Base-by-base conservation (phyloP, 148 eudicot species). In the Fagopyrum tataricum region DNA sequence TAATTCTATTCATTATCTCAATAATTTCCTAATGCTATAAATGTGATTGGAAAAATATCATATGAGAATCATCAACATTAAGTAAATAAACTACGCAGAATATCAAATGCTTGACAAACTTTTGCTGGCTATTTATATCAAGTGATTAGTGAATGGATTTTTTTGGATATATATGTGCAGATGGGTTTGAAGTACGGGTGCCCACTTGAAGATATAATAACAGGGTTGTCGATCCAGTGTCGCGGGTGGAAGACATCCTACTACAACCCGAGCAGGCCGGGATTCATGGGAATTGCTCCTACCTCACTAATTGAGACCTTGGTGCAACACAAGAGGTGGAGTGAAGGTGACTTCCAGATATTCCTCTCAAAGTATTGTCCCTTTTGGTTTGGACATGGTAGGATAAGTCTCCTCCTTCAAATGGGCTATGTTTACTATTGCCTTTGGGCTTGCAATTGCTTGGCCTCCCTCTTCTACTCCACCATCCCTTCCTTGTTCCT, bases 251-350 rank as follows among this genome's bases (percentile, higher is more conserved):
- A 87, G 76, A 89, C 98, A 0, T 74, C 81, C 8, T 87, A 80
- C 48, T 84, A 73, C 71, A 90, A 87, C 67, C 93, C 96, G 6
- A 41, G 70, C 14, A 82, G 87, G 44, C 49, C 66, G 3, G 84
- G 78, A 4, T 95, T 95, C 82, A 67, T 91, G 31, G 98, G 98
- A 4, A 62, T 85, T 20, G 82, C 79, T n/a, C 79, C 88, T n/a
- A 89, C 88, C 1, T 81, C 90, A 11, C 78, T 91, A 20, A 85
- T 66, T 64, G 93, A 87, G 61, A 43, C 84, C 43, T 75, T 95
- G 14, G 78, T 91, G 73, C 96, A 89, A 61, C 96, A 91, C 43
- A 90, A 88, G 79, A 86, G 98, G 81, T 95, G 98, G 98, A 83
- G 97, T 5, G 97, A 91, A 78, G 98, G 98, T 7, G 78, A 90